Percentiles rank a stretch among this genome's conserved stretches.
Conservation (phyloP, 169 alveolate genomes). For the Babesia ovis region DNA sequence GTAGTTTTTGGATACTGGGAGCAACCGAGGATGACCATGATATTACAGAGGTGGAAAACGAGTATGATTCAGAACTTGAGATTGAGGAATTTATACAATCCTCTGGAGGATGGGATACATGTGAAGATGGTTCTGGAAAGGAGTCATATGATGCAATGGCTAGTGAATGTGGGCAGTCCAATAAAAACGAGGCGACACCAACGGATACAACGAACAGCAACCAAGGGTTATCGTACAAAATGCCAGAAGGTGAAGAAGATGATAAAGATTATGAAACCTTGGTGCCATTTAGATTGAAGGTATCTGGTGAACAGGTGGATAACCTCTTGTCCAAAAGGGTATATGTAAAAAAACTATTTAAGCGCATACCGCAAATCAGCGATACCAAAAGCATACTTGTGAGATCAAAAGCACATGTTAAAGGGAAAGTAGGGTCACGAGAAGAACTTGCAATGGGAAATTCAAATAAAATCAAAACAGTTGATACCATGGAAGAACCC, state of each 20-base stretch:
- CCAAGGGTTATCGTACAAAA: not conserved
- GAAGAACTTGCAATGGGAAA: slow-evolving; percentile 51
- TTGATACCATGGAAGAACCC: slow-evolving; percentile 6
- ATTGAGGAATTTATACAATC: slow-evolving; percentile 6
- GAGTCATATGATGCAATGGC: not conserved
- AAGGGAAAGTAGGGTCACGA: slow-evolving; percentile 62
- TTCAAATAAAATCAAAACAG: slow-evolving; percentile 50
- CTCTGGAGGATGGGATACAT: slow-evolving; percentile 12
- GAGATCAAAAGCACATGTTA: slow-evolving; percentile 67
- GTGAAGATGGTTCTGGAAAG: not conserved
- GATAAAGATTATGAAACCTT: not conserved
- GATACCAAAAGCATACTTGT: slow-evolving; percentile 47
- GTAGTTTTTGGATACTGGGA: not conserved
- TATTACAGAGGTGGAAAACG: not conserved
- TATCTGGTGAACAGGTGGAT: not conserved
- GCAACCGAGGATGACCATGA: not conserved
- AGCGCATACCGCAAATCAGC: slow-evolving; percentile 53
- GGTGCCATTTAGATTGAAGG: slow-evolving; percentile 3
- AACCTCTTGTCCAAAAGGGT: slow-evolving; percentile 28
- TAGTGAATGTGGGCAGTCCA: not conserved
- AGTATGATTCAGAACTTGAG: slow-evolving; percentile 13
- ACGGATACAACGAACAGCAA: not conserved
- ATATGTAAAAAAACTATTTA: slow-evolving; percentile 57
- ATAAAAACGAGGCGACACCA: not conserved
- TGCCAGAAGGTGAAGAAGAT: slow-evolving; percentile 12